Conservation (phyloP, 495 filamentous ascomycete species). For the Articulospora tetracladia region DNA sequence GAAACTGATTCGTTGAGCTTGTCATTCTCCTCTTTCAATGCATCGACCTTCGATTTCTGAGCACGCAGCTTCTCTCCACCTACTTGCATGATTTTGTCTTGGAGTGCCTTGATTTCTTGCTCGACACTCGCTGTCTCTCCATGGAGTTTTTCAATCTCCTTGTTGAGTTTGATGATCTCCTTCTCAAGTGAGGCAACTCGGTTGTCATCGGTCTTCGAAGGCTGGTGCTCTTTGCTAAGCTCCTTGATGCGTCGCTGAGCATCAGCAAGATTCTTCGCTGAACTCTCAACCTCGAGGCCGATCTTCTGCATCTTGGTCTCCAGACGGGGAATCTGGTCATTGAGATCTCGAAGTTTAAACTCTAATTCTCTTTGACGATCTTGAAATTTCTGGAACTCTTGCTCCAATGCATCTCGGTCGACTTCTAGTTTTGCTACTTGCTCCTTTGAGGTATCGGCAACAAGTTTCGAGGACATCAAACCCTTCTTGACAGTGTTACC, state of each 20-base stretch:
- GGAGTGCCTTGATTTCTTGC: constrained; percentile 82
- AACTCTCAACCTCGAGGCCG: constrained; percentile 81
- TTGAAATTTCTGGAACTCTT: constrained; percentile 74
- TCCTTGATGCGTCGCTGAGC: constrained; percentile 80
- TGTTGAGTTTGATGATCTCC: constrained; percentile 67
- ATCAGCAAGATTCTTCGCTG: constrained; percentile 78
- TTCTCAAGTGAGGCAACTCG: constrained; percentile 67
- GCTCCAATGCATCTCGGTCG: constrained; percentile 81
- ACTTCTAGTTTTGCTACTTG: constrained; percentile 81
- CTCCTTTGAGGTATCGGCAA: constrained; percentile 78
- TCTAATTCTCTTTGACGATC: constrained; percentile 77
- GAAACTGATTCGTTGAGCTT: constrained; percentile 77
- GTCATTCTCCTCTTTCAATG: constrained; percentile 80
- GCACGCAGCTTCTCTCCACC: constrained; percentile 87
- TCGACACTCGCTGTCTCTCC: constrained; percentile 81
- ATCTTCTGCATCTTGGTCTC: constrained; percentile 93
- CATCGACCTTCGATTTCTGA: constrained; percentile 93
- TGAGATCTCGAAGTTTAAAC: constrained; percentile 61
- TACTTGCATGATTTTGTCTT: constrained; percentile 97
- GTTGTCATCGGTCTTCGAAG: constrained; percentile 72
- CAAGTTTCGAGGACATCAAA: constrained; percentile 92
- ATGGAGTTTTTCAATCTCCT: constrained; percentile 76
- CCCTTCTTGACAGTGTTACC: constrained; percentile 84
- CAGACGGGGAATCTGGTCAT: constrained; percentile 77
- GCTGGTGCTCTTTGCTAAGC: constrained; percentile 71